Evolutionary conservation across 345 rosid species (phyloP).

Genomic region (Kernera saxatilis): DNA sequence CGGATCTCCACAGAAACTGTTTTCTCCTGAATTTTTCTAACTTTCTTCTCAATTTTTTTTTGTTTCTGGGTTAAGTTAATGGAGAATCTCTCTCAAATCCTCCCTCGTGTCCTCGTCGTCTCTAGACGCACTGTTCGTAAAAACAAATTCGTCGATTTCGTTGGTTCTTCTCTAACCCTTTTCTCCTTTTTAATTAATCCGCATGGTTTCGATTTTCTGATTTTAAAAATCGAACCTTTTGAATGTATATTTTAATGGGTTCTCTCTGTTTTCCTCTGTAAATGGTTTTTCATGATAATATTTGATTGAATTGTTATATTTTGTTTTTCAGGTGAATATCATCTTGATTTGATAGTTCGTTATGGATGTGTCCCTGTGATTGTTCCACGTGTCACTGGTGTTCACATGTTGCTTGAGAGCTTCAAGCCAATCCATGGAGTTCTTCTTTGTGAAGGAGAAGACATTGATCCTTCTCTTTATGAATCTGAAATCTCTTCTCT

Average conservation of each 20-base stretch:
- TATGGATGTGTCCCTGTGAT: constrained; percentile 66
- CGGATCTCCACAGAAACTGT: constrained; percentile 22
- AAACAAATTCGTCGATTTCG: constrained; percentile 64
- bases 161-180: constrained; percentile 32
- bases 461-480: constrained; percentile 63
- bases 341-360: constrained; percentile 55
- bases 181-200: neutral
- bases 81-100: constrained; percentile 43
- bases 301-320: neutral
- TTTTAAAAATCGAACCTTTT: constrained; percentile 5
- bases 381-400: constrained; percentile 57
- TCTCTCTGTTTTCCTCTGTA: neutral
- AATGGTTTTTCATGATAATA: neutral
- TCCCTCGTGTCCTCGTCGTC: constrained; percentile 61
- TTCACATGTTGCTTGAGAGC: constrained; percentile 54
- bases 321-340: constrained; percentile 53
- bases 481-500: constrained; percentile 55
- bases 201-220: constrained; percentile 19
- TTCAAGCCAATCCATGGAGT: constrained; percentile 73
- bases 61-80: neutral
- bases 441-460: constrained; percentile 71
- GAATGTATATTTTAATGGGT: neutral
- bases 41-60: neutral
- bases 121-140: constrained; percentile 58
- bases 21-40: neutral